Base-by-base conservation (phyloP, 352 stramenopile genomes). In the Saprolegnia parasitica region DNA sequence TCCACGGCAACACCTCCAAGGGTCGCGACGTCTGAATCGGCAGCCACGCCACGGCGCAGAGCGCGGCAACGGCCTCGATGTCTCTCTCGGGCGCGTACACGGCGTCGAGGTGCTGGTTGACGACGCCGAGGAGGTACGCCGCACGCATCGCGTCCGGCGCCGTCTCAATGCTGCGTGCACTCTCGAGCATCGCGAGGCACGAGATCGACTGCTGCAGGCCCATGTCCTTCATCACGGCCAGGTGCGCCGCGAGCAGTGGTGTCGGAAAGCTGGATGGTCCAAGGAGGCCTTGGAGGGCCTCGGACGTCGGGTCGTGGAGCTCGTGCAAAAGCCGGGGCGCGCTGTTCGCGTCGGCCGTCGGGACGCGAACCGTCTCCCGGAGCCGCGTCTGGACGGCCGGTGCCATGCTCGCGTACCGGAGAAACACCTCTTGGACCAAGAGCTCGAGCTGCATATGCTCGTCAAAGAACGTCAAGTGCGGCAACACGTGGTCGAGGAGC, bases 71-170 rank as follows among this genome's bases (percentile, higher is more conserved):
- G 0, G 18, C 6, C 10, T 10, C 20, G 20, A 1, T 18, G 47
- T 65, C 56, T 9, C 11, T 50, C 15, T 26, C 24, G 5, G 10
- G 9, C n/a, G 46, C 42, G 20, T 21, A 65, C 79, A 93, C 87
- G 11, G 73, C 66, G 71, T 93, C 85, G 64, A 93, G 91, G 54
- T 88, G 81, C 29, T 80, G 83, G 68, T 91, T 93, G n/a, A 88
- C 81, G 32, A 93, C 78, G 45, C 73, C 78, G 40, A 93, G 50
- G 58, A 93, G 72, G 50, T 78, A 90, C 26, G 76, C 58, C 0
- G 83, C 77, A 54, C 88, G 88, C 5, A 54, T 50, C 15, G 9
- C 3, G 40, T 13, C 57, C 66, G 5, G 68, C 56, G 66, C 77
- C 72, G 60, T 23, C 61, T 93, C 81, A 26, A 93, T 81, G 0